Conservation (phyloP, 2,329 filamentous ascomycete genomes). For the Lachnellula hyalina region DNA sequence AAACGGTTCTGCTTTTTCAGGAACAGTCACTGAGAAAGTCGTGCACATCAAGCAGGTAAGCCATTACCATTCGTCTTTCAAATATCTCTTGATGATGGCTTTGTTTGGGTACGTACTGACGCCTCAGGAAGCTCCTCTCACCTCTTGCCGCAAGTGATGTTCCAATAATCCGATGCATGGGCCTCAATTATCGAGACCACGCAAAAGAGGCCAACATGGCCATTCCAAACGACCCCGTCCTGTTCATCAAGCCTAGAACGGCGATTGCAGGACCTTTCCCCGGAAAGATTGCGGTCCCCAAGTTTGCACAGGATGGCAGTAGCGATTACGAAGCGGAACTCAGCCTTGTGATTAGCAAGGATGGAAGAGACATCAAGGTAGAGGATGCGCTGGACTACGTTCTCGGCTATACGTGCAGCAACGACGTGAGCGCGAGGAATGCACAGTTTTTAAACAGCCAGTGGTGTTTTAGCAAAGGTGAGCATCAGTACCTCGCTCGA, state of each 20-base stretch:
- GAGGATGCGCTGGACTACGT: constrained; percentile 37
- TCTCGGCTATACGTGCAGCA: constrained; percentile 38
- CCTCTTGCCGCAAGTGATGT: constrained; percentile 36
- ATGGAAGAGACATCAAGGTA: constrained; percentile 36
- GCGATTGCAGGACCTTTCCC: constrained; percentile 11
- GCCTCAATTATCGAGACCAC: constrained; percentile 41
- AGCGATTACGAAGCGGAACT: constrained; percentile 29
- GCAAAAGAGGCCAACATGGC: constrained; percentile 37
- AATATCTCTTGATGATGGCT: too few species aligned
- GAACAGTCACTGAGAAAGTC: constrained; percentile 5
- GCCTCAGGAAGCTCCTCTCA: constrained; percentile 30
- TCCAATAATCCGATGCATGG: constrained; percentile 41
- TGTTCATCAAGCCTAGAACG: constrained; percentile 17
- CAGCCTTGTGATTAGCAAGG: constrained; percentile 39
- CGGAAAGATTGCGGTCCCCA: constrained; percentile 38
- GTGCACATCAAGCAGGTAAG: constrained; percentile 1
- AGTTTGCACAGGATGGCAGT: constrained; percentile 36
- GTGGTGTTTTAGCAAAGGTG: constrained; percentile 40
- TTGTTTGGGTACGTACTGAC: too few species aligned
- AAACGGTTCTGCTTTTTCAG: constrained; percentile 5
- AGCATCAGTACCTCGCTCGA: constrained; percentile 37
- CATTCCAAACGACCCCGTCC: constrained; percentile 36
- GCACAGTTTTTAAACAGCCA: constrained; percentile 39
- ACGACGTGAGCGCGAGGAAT: constrained; percentile 38
- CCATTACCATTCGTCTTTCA: too few species aligned